phyloP scores from a whole-genome alignment of 1,284 basidiomycete species.

The Cronartium quercuum region DNA sequence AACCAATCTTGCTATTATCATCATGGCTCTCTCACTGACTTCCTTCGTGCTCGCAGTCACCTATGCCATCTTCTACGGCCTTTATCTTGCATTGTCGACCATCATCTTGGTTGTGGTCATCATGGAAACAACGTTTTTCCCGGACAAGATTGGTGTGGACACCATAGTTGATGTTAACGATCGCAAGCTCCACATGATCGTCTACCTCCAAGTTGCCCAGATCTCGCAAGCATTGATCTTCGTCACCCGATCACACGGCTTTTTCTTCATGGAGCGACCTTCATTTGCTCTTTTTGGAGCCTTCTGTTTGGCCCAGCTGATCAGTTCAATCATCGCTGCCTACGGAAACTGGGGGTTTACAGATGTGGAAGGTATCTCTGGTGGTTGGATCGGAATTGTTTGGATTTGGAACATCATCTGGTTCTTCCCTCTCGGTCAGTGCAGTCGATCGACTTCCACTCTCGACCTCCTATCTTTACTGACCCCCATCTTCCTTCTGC shows the following conservation, averaged over 20 bases:
- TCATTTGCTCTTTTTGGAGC: constrained; percentile 80
- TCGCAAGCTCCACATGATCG: constrained; percentile 66
- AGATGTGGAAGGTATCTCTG: constrained; percentile 57
- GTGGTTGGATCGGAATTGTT: constrained; percentile 92
- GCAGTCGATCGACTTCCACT: too few species aligned
- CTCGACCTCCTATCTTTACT: not conserved
- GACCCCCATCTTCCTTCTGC: not conserved
- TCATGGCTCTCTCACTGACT: not conserved
- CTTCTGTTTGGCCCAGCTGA: constrained; percentile 85
- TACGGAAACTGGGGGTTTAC: constrained; percentile 84
- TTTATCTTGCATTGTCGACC: constrained; percentile 85
- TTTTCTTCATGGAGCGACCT: constrained; percentile 97
- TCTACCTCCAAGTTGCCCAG: constrained; percentile 89
- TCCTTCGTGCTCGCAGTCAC: constrained; percentile 50
- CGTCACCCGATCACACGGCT: constrained; percentile 88
- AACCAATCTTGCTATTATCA: not conserved
- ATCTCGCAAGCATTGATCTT: constrained; percentile 98
- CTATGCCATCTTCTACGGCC: constrained; percentile 86
- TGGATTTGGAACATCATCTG: constrained; percentile 74
- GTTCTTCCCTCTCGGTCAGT: constrained; percentile 73
- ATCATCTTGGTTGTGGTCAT: constrained; percentile 76
- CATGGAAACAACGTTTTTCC: constrained; percentile 82
- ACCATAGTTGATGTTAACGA: constrained; percentile 57
- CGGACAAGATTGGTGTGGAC: constrained; percentile 69
- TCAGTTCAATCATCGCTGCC: constrained; percentile 89